Conservation (phyloP, 2,329 filamentous ascomycete species). For the Aspergillus fumigatiaffinis region DNA sequence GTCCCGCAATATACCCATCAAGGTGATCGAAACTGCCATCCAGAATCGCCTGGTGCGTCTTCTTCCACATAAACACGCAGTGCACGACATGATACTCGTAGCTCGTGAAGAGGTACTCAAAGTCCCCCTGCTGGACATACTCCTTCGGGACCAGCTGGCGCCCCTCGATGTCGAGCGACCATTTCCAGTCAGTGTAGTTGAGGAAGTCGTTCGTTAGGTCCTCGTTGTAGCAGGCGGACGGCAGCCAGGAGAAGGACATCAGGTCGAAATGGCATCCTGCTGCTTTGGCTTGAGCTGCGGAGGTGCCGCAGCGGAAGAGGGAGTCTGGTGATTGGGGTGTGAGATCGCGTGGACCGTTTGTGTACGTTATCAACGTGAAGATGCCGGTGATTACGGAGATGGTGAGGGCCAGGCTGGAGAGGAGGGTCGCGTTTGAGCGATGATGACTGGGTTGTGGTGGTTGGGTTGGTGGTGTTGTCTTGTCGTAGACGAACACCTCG, state of each 20-base stretch:
- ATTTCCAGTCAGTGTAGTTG: constrained; percentile 7
- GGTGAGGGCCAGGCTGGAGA: background rate
- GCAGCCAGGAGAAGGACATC: constrained; percentile 23
- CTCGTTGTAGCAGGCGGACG: constrained; percentile 21
- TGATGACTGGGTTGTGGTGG: background rate
- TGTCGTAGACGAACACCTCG: background rate
- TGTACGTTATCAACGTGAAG: background rate
- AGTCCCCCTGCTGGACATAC: constrained; percentile 1
- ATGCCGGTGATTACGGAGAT: background rate
- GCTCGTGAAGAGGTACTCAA: constrained; percentile 2
- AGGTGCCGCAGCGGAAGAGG: constrained; percentile 4
- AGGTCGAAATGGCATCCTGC: constrained; percentile 23
- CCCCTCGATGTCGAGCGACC: constrained; percentile 4
- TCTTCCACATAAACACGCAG: constrained; percentile 13
- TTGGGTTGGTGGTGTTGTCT: background rate
- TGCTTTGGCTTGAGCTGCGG: constrained; percentile 13
- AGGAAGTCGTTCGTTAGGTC: constrained; percentile 17
- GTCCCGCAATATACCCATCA: constrained; percentile 8
- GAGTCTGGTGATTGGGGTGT: background rate
- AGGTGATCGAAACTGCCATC: background rate
- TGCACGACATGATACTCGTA: constrained; percentile 11
- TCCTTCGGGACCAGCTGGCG: background rate
- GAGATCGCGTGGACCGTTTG: background rate
- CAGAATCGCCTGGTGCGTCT: constrained; percentile 10
- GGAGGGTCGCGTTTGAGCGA: background rate